A percentile compares a stretch with the other conserved stretches of the same genome.
Evolutionary conservation across 306 rosid genomes (phyloP).

Genomic region (Cajanus cajan): DNA sequence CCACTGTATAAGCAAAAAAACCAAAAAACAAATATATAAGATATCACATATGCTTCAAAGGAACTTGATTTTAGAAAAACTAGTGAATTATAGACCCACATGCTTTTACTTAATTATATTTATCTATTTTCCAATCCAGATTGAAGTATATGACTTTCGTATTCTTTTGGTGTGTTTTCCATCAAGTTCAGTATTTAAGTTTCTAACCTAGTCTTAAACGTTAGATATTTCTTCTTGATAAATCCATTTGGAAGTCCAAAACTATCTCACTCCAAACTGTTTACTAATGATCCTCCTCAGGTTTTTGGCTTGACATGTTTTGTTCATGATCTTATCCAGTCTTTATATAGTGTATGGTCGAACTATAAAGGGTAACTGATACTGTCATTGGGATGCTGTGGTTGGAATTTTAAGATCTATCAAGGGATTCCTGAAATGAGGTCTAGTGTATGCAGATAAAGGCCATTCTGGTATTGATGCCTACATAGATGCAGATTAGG

Average conservation of each 20-base stretch:
- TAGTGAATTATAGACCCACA: neutral
- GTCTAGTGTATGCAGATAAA: no score
- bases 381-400: no score
- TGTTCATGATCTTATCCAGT: no score
- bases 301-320: no score
- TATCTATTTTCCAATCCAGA: neutral
- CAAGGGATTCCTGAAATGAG: no score
- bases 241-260: neutral
- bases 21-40: constrained; percentile 16
- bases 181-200: neutral
- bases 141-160: neutral
- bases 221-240: neutral
- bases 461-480: no score
- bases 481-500: no score
- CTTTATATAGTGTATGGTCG: no score
- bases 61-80: constrained; percentile 9
- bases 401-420: no score
- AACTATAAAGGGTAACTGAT: no score
- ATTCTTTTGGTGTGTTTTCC: neutral
- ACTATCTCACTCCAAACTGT: neutral
- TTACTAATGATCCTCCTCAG: no score
- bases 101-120: neutral
- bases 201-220: neutral
- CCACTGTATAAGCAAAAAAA: constrained; percentile 65
- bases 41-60: neutral